phyloP scores from a whole-genome alignment of 1,284 basidiomycete genomes.

The Trichosporon sp. region DNA sequence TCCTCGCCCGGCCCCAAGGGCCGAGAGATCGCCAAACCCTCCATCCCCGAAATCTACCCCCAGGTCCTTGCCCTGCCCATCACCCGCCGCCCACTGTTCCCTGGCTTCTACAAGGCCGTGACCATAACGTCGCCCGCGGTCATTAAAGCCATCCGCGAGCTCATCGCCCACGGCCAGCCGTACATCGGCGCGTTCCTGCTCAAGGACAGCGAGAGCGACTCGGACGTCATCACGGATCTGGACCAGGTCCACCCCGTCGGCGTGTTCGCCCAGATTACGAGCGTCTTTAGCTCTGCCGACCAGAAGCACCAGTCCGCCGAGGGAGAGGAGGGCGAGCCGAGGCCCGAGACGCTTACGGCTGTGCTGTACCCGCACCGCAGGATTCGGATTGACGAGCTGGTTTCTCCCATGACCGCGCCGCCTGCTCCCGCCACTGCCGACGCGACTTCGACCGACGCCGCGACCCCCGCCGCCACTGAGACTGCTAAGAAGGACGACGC shows the following conservation, averaged over 20 bases:
- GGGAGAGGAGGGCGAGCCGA: conserved; percentile 51
- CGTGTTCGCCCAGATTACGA: conserved; percentile 96
- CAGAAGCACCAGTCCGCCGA: conserved; percentile 50
- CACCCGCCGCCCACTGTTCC: conserved; percentile 90
- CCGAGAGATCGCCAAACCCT: conserved; percentile 58
- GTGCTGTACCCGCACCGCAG: conserved; percentile 93
- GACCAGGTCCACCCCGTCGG: conserved; percentile 89
- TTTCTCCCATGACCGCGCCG: conserved; percentile 33
- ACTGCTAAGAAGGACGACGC: not conserved
- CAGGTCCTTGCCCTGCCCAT: conserved; percentile 94
- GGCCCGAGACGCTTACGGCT: conserved; percentile 77
- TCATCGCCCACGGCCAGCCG: conserved; percentile 93
- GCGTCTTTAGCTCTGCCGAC: conserved; percentile 68
- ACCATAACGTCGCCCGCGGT: conserved; percentile 85
- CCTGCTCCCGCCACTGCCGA: conserved; percentile 8
- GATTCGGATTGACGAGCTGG: conserved; percentile 81
- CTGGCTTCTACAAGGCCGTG: conserved; percentile 96
- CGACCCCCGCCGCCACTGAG: not conserved
- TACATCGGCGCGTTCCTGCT: conserved; percentile 97
- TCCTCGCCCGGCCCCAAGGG: conserved; percentile 11
- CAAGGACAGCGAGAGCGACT: conserved; percentile 89
- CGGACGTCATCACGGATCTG: conserved; percentile 83
- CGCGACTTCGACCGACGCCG: too few relatives aligned
- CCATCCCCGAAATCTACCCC: conserved; percentile 81
- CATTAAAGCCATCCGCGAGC: conserved; percentile 90